A percentile compares a stretch with the other conserved stretches of the same genome.
phyloP scores from a whole-genome alignment of 1,284 basidiomycete species.

The Neolentinus lepideus region DNA sequence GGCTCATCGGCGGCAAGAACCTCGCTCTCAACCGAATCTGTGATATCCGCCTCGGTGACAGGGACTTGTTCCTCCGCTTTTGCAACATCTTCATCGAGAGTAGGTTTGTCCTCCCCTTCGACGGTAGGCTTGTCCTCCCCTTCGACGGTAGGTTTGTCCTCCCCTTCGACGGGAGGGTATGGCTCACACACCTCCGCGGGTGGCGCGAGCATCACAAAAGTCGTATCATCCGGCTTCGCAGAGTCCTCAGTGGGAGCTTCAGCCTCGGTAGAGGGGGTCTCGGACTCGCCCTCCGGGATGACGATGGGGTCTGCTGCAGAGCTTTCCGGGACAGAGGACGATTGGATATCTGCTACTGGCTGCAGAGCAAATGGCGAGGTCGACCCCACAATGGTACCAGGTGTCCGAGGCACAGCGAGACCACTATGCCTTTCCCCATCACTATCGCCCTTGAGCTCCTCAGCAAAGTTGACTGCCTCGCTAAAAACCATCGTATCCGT shows the following conservation, averaged over 20 bases:
- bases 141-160: not conserved
- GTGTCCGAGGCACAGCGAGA: not conserved
- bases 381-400: not conserved
- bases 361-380: not conserved
- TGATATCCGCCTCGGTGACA: not conserved
- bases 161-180: not conserved
- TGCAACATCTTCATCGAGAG: not conserved
- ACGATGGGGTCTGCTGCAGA: not conserved
- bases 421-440: not conserved
- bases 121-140: not conserved
- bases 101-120: not conserved
- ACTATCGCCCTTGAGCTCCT: slow-evolving; percentile 28
- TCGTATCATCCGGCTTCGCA: not conserved
- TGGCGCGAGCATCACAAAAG: not conserved
- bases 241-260: not conserved
- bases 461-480: slow-evolving; percentile 37
- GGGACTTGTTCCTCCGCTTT: not conserved
- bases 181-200: not conserved
- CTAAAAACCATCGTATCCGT: slow-evolving; percentile 77
- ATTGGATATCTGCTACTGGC: not conserved
- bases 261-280: not conserved
- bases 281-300: not conserved
- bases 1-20: not conserved
- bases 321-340: not conserved
- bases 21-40: not conserved